Evolutionary conservation across 148 eudicot genomes (phyloP), one percentile per base, ranked within the genome.

Genomic region (Nyssa sinensis): DNA sequence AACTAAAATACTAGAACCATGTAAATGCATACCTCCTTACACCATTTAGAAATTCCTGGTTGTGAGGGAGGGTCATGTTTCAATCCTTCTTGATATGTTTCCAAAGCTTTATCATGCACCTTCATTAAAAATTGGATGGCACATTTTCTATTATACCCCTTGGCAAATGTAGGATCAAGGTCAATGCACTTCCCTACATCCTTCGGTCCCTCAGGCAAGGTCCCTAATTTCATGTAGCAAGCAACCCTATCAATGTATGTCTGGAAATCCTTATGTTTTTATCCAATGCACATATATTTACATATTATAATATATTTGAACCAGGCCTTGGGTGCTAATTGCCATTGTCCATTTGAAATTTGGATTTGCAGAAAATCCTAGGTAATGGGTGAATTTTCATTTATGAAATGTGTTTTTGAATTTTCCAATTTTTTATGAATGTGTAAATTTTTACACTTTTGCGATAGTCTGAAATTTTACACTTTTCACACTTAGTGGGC

Each of bases 181-280:
- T 96, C 99, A 66, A 96, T 87, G 82, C 99, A 96, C 81, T 96
- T 96, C 75, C 93, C 99, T 2, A 98, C 97, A 79, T 96, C 99
- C 76, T 93, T 96, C 73, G 93, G 78, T 8, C 90, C 99, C 85
- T 96, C 98, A 0, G 98, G 99, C 90, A 96, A 44, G 9, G 99
- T 98, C 39, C 87, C 91, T 62, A 96, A 78, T 71, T 96, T 96
- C 7, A 97, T 96, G 87, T 96, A 96, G 75, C 86, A 81, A 70
- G 99, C 98, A 82, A 97, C 99, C 65, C 98, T 86, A 59, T 96
- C 93, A 80, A 97, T 96, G 74, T 91, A 93, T 23, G 90, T 90
- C 99, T 96, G 80, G 66, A 67, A 66, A 34, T 5, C 19, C 7
- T n/a, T n/a, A n/a, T n/a, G n/a, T n/a, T n/a, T n/a, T n/a, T n/a